A percentile compares a stretch with the other conserved stretches of the same genome.
phyloP scores from a whole-genome alignment of 2,329 filamentous ascomycete species.

The Xylaria polymorpha region DNA sequence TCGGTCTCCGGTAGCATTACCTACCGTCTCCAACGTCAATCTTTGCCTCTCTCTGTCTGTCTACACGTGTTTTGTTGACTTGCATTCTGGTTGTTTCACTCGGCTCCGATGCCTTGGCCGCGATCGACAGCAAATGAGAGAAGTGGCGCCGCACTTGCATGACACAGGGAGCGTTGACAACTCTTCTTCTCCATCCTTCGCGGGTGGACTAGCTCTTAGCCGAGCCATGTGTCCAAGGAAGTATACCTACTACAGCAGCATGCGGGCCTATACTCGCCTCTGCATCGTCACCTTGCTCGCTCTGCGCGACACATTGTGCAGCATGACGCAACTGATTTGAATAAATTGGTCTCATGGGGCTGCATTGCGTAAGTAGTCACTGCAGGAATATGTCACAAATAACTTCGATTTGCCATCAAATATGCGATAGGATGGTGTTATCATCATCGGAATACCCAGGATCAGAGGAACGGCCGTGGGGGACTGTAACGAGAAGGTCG shows the following conservation, averaged over 20 bases:
- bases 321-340: slow-evolving; percentile 32
- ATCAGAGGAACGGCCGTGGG: slow-evolving; percentile 3
- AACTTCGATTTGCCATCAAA: slow-evolving; percentile 4
- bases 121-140: slow-evolving; percentile 26
- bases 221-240: slow-evolving; percentile 9
- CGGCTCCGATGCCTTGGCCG: slow-evolving; percentile 3
- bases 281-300: slow-evolving; percentile 18
- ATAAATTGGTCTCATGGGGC: slow-evolving; percentile 15
- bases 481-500: slow-evolving; percentile 35
- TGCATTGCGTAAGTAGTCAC: not conserved
- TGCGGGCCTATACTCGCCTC: slow-evolving; percentile 21
- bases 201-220: not conserved
- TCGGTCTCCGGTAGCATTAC: slow-evolving; percentile 20
- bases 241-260: slow-evolving; percentile 7
- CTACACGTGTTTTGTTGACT: not conserved
- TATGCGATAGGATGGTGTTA: slow-evolving; percentile 17
- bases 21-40: slow-evolving; percentile 19
- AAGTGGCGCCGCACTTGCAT: slow-evolving; percentile 32
- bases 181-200: slow-evolving; percentile 8
- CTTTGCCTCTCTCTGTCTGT: not conserved
- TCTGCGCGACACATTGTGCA: slow-evolving; percentile 22
- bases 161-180: slow-evolving; percentile 15
- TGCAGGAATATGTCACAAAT: slow-evolving; percentile 26
- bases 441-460: slow-evolving; percentile 20
- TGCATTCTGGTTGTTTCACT: not conserved